Percentiles rank a stretch among this genome's conserved stretches.
phyloP scores from a whole-genome alignment of 2,329 filamentous ascomycete genomes.

The Calonectria fujianensis region DNA sequence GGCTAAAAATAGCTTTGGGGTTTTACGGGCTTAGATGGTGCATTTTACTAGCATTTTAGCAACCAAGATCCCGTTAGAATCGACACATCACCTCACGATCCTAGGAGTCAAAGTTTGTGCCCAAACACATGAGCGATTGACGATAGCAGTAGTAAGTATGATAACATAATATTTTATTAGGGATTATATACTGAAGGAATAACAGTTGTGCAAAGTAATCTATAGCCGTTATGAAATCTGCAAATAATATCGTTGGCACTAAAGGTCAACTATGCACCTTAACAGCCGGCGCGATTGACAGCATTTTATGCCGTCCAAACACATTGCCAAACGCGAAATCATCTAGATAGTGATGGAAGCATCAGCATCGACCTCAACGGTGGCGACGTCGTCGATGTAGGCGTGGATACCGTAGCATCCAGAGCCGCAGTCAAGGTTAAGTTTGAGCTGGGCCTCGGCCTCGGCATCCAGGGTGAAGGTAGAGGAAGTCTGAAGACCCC shows the following conservation, averaged over 20 bases:
- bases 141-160: neutral
- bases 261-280: neutral
- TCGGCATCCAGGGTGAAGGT: neutral
- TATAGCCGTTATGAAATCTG: neutral
- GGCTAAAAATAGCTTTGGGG: too few relatives aligned
- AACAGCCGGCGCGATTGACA: neutral
- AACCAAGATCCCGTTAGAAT: too few relatives aligned
- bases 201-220: neutral
- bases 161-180: neutral
- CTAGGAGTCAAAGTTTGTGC: too few relatives aligned
- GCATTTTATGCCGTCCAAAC: neutral
- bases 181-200: neutral
- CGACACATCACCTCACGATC: too few relatives aligned
- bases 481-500: constrained; percentile 2
- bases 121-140: neutral
- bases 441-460: neutral
- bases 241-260: neutral
- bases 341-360: neutral
- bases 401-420: neutral
- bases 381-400: neutral
- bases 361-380: neutral
- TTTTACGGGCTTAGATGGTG: too few relatives aligned
- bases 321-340: neutral
- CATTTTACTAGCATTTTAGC: too few relatives aligned
- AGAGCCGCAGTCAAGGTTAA: neutral